These are phyloP conservation scores for Suillus decipiens DNA, from an alignment of 768 basidiomycete species.

Conservation along the genomic window DNA sequence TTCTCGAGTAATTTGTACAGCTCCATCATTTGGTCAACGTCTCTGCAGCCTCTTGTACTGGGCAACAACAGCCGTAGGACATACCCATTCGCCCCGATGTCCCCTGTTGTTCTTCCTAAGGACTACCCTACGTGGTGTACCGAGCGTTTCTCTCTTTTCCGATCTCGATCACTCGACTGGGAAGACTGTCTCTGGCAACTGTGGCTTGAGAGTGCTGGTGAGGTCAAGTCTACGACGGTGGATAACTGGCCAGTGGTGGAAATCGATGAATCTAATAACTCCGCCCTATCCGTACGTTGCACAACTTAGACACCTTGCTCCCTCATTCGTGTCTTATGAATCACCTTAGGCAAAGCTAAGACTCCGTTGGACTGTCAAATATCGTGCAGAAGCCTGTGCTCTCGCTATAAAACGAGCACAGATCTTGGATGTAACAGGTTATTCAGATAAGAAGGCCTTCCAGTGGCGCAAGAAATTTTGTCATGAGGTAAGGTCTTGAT, in stretches of 20 bases:
- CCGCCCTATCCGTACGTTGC: constrained; percentile 1
- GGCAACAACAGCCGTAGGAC: constrained; percentile 31
- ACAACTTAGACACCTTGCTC: background rate
- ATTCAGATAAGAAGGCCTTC: constrained; percentile 42
- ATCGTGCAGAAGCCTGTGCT: constrained; percentile 56
- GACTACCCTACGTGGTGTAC: constrained; percentile 62
- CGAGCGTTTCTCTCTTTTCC: constrained; percentile 50
- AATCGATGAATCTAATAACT: background rate
- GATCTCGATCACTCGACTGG: constrained; percentile 56
- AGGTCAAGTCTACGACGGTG: constrained; percentile 17
- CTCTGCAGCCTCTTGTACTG: constrained; percentile 29
- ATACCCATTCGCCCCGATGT: constrained; percentile 42
- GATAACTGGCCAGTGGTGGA: background rate
- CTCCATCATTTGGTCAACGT: constrained; percentile 13
- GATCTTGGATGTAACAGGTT: constrained; percentile 34
- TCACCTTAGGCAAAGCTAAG: constrained; percentile 39
- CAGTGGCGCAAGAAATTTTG: constrained; percentile 63
- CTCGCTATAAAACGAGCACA: constrained; percentile 42
- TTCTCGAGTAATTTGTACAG: constrained; percentile 21
- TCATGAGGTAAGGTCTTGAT: constrained; percentile 38
- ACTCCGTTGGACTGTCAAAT: constrained; percentile 48
- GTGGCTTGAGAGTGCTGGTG: constrained; percentile 56
- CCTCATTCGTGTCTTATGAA: constrained; percentile 7
- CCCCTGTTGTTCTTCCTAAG: constrained; percentile 46
- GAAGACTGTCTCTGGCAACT: constrained; percentile 67